Evolutionary conservation across 164 flowering plant species (phyloP).

Genomic region (Echeveria elegans): DNA sequence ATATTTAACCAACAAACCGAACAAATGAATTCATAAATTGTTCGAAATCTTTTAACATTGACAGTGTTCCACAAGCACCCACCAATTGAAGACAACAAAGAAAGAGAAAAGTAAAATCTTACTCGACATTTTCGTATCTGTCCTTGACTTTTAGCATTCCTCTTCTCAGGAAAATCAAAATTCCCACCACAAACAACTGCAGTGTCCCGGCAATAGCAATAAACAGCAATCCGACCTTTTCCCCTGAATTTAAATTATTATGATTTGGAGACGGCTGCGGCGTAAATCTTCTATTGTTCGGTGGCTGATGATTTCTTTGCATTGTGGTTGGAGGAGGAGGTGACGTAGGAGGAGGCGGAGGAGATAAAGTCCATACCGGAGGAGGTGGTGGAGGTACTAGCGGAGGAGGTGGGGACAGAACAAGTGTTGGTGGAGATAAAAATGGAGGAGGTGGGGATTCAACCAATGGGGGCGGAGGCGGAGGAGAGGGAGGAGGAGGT

Average conservation of each 20-base stretch:
- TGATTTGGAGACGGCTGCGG: neutral
- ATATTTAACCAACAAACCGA: neutral
- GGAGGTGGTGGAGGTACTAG: constrained; percentile 3
- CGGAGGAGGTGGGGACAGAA: constrained; percentile 6
- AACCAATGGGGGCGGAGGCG: neutral
- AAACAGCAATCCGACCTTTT: constrained; percentile 46
- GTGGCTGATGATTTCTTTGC: neutral
- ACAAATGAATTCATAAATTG: neutral
- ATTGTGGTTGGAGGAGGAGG: constrained; percentile 10
- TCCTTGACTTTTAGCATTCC: constrained; percentile 30
- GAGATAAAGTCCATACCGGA: neutral
- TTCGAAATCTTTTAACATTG: neutral
- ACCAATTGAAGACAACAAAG: neutral
- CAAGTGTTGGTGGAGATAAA: constrained; percentile 7
- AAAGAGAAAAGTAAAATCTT: no score
- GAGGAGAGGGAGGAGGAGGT: constrained; percentile 4
- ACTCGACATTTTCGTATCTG: constrained; percentile 15
- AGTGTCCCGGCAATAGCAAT: constrained; percentile 31
- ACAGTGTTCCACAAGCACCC: neutral
- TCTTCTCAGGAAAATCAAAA: constrained; percentile 39
- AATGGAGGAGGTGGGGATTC: constrained; percentile 3
- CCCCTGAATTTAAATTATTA: constrained; percentile 31
- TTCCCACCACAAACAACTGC: constrained; percentile 40
- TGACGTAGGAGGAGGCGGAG: constrained; percentile 13
- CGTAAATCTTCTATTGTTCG: neutral